Evolutionary conservation across 345 rosid species (phyloP), one percentile per base, ranked within the genome.

Genomic region (Salix udensis): DNA sequence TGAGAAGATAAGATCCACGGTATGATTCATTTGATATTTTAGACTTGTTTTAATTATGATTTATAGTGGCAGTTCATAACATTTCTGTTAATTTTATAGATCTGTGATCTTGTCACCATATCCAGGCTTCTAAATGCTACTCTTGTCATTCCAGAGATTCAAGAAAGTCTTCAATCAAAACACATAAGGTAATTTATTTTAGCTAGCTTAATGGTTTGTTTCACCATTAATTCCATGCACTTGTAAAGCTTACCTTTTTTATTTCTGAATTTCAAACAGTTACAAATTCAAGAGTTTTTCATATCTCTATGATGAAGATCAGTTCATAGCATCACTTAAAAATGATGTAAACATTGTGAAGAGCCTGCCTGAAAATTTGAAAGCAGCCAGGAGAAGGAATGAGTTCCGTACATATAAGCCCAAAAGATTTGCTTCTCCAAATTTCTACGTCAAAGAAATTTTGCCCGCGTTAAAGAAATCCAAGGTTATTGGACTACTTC

Each of bases 81-180:
- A 13, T 81, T 76, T 83, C 82, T 90, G 87, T 84, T 85, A 85
- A 84, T 87, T 91, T 86, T 90, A 90, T 92, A 96, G 98, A 90
- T 96, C 82, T 94, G 98, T 88, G 99, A 96, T 92, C 98, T 96
- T 90, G 99, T 96, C 87, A 88, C 94, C 87, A 88, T 96, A 86
- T 88, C 99, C 89, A 94, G 98, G 94, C 99, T 96, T 86, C 83
- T 96, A 80, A 96, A 96, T 91, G 99, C 98, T 87, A 96, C 99
- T 77, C 99, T 96, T 85, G 91, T 94, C 87, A 88, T 96, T 88
- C 99, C 99, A 76, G 99, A 96, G 90, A 88, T 96, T 83, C 99
- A 96, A 87, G 90, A 92, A 79, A 88, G 89, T 88, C 90, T 91
- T 75, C 96, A 87, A 76, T 88, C 97, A 26, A 96, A 91, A 88